phyloP scores from a whole-genome alignment of 352 stramenopile species.

The Phytophthora syringae region DNA sequence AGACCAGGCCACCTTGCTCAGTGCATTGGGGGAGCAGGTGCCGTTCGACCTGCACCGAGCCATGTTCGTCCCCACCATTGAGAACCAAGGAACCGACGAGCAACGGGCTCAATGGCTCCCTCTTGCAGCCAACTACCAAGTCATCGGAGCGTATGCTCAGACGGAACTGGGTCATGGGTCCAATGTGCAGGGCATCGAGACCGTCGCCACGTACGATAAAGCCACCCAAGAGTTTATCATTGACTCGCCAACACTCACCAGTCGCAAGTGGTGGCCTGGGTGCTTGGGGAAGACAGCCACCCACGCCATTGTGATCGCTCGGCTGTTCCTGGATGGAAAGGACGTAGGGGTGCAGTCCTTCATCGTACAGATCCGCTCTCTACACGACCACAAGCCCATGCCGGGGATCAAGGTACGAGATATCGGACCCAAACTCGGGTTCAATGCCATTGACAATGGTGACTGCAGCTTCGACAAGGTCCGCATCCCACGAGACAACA shows the following conservation, averaged over 20 bases:
- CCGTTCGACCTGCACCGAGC: constrained; percentile 16
- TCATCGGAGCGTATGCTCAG: constrained; percentile 26
- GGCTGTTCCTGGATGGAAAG: constrained; percentile 18
- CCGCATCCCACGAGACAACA: constrained; percentile 21
- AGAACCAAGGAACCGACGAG: constrained; percentile 26
- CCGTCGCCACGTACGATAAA: constrained; percentile 57
- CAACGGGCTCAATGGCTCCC: constrained; percentile 28
- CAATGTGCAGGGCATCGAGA: constrained; percentile 28
- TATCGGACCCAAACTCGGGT: constrained; percentile 28
- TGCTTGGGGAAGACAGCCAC: constrained; percentile 26
- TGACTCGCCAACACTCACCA: constrained; percentile 93
- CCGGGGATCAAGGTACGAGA: constrained; percentile 25
- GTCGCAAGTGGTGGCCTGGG: constrained; percentile 94
- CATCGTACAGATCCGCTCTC: constrained; percentile 24
- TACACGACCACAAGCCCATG: constrained; percentile 23
- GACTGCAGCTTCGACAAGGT: constrained; percentile 29
- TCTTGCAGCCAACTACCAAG: constrained; percentile 8
- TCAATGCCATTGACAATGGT: constrained; percentile 31
- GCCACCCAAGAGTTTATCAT: constrained; percentile 92
- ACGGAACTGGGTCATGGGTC: constrained; percentile 28
- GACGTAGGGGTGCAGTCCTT: constrained; percentile 21
- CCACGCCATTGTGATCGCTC: constrained; percentile 24
- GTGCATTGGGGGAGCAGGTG: constrained; percentile 12
- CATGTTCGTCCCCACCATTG: constrained; percentile 32
- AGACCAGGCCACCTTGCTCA: constrained; percentile 19